Percentiles rank a stretch among this genome's conserved stretches.
These are phyloP conservation scores for Elaeis guineensis DNA, from an alignment of 176 grass and related monocot species.

Conservation along the genomic window DNA sequence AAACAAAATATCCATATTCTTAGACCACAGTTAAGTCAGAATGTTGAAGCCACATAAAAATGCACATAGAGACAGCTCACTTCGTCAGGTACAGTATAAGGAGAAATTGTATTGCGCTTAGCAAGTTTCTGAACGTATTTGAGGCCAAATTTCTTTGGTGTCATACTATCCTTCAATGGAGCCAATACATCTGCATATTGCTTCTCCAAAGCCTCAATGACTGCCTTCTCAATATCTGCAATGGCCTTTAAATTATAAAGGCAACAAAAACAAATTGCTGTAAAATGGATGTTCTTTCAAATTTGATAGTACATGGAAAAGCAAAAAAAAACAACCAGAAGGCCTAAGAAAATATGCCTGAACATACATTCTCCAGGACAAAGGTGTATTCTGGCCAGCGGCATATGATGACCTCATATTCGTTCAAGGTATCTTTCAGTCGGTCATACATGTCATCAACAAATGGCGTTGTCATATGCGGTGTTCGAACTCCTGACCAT, in stretches of 20 bases:
- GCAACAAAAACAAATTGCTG: conserved; percentile 21
- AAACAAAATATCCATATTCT: conserved; percentile 21
- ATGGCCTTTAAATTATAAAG: conserved; percentile 66
- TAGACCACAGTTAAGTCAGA: neutral
- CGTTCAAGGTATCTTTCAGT: conserved; percentile 67
- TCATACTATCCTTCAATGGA: conserved; percentile 79
- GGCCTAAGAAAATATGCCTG: neutral
- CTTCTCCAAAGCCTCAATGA: conserved; percentile 68
- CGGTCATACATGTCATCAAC: conserved; percentile 90
- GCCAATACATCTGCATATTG: conserved; percentile 88
- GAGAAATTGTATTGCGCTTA: conserved; percentile 62
- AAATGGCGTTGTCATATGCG: conserved; percentile 96
- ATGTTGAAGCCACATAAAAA: neutral
- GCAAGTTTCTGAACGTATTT: conserved; percentile 91
- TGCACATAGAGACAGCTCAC: conserved; percentile 39
- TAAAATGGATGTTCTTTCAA: conserved; percentile 2
- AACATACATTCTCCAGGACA: conserved; percentile 91
- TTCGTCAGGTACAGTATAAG: conserved; percentile 77
- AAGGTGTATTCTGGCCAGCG: conserved; percentile 96
- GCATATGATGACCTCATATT: conserved; percentile 95
- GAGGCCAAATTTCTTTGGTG: conserved; percentile 97
- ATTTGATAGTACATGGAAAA: conserved; percentile 9
- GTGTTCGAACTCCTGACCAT: conserved; percentile 91
- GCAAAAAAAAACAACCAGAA: conserved; percentile 12
- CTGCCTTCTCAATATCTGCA: conserved; percentile 96